Percentiles rank a stretch among this genome's conserved stretches.
Evolutionary conservation across 2,329 filamentous ascomycete genomes (phyloP).

Genomic region (Pleomassaria siparia): DNA sequence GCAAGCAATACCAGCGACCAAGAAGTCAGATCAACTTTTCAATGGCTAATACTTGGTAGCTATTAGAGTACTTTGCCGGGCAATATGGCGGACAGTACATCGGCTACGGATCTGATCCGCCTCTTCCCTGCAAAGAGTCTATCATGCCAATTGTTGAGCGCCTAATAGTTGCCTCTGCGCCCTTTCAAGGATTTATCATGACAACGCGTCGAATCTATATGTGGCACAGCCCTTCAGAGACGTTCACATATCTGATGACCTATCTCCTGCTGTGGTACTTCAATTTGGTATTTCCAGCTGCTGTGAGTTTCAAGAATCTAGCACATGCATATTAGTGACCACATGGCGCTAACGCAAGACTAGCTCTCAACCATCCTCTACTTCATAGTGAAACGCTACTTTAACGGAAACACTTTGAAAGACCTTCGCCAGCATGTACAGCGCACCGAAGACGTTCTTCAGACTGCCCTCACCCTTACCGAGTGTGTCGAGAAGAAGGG

Average conservation of each 20-base stretch:
- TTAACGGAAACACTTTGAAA: slow-evolving; percentile 23
- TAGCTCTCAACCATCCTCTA: slow-evolving; percentile 27
- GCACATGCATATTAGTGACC: too few species aligned
- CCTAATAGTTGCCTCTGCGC: slow-evolving; percentile 41
- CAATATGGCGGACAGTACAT: slow-evolving; percentile 43
- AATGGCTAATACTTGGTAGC: slow-evolving; percentile 19
- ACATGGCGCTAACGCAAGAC: not conserved
- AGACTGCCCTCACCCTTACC: slow-evolving; percentile 34
- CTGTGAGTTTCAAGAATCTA: too few species aligned
- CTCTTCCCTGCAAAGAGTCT: slow-evolving; percentile 32
- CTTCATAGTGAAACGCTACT: slow-evolving; percentile 22
- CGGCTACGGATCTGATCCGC: slow-evolving; percentile 33
- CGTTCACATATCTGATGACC: slow-evolving; percentile 29
- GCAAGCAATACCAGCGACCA: slow-evolving; percentile 18
- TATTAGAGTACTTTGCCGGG: slow-evolving; percentile 30
- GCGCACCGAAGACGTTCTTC: slow-evolving; percentile 32
- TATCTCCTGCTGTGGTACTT: slow-evolving; percentile 29
- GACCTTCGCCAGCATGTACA: slow-evolving; percentile 33
- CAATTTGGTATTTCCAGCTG: slow-evolving; percentile 29
- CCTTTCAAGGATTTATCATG: slow-evolving; percentile 39
- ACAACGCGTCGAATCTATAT: slow-evolving; percentile 38
- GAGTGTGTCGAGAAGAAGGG: slow-evolving; percentile 43
- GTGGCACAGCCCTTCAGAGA: slow-evolving; percentile 38
- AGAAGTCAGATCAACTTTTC: not conserved
- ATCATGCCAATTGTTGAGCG: slow-evolving; percentile 41